Evolutionary conservation across 148 eudicot species (phyloP), one percentile per base, ranked within the genome.

Genomic region (Camellia sinensis): DNA sequence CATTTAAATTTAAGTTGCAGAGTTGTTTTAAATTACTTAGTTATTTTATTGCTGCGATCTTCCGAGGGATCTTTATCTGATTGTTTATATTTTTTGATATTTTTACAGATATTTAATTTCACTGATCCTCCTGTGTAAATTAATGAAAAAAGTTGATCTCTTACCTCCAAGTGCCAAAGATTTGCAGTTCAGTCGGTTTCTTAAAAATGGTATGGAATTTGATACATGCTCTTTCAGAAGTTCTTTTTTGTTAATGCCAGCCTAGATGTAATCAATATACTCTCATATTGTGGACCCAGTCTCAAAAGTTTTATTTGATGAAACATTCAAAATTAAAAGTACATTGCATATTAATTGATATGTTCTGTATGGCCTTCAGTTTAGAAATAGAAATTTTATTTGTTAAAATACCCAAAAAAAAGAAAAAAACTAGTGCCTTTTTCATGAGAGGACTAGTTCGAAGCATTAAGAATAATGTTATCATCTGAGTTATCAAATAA

Each of bases 101-200:
- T 21, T 64, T 40, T 81, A 18, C 83, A 95, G 99, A 88, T 95
- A 95, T 83, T 80, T 95, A 29, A 93, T 95, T 84, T 82, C 89
- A 45, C 52, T 89, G 60, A 91, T 96, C 69, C 97, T 96, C 56
- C 66, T 96, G 60, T 85, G 84, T 88, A 87, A 88, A 78, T 65
- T 93, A 83, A 85, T 86, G 81, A 91, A 89, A 85, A 85, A 89
- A 91, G 98, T 96, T 79, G 77, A 89, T 82, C 79, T 96, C 62
- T 50, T 93, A 71, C 95, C 97, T 86, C 98, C 98, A 19, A 91
- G 89, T 62, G n/a, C 80, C n/a, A 89, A 84, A 82, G 89, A 84
- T 75, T 84, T 96, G 78, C 97, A 93, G 78, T 81, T 96, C 73
- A 83, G 89, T 57, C 90, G 93, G 50, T 96, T 96, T 68, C 97